A percentile compares a stretch with the other conserved stretches of the same genome.
phyloP scores from a whole-genome alignment of 768 basidiomycete genomes.

The Leccinum fibrillosum region DNA sequence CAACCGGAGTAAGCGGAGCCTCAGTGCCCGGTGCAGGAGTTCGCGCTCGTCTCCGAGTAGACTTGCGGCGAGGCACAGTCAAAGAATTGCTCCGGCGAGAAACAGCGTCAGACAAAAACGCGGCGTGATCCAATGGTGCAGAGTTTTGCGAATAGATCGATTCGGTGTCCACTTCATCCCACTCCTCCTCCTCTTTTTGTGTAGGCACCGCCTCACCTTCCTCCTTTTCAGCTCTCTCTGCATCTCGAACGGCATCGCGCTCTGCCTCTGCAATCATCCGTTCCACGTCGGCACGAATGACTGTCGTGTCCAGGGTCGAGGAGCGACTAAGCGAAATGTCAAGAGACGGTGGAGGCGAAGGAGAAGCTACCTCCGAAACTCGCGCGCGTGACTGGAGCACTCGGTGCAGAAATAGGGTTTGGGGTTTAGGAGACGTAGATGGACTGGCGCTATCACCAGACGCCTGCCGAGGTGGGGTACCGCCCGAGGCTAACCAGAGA shows the following conservation, averaged over 20 bases:
- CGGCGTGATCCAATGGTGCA: slow-evolving; percentile 15
- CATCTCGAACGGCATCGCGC: slow-evolving; percentile 12
- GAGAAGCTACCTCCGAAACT: slow-evolving; percentile 8
- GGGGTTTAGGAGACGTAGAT: neutral
- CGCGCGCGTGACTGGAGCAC: slow-evolving; percentile 20
- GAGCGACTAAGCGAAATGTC: slow-evolving; percentile 1
- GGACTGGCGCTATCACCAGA: neutral
- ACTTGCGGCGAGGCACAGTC: slow-evolving; percentile 5
- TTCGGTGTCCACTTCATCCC: neutral
- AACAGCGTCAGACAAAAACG: neutral
- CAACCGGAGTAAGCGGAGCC: slow-evolving; percentile 15
- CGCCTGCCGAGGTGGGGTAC: neutral
- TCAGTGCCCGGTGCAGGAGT: neutral
- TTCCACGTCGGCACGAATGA: slow-evolving; percentile 2
- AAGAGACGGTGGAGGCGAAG: slow-evolving; percentile 1
- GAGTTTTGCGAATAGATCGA: slow-evolving; percentile 28
- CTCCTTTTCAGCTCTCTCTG: neutral
- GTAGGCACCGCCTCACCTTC: neutral
- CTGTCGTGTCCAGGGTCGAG: slow-evolving; percentile 7
- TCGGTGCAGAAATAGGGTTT: slow-evolving; percentile 17
- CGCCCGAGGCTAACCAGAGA: neutral
- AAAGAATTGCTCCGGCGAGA: slow-evolving; percentile 1
- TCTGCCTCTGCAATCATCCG: slow-evolving; percentile 18
- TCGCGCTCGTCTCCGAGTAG: slow-evolving; percentile 9
- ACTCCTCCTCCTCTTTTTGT: slow-evolving; percentile 1